Base-by-base conservation (phyloP, 495 filamentous ascomycete genomes). In the Glonium stellatum region DNA sequence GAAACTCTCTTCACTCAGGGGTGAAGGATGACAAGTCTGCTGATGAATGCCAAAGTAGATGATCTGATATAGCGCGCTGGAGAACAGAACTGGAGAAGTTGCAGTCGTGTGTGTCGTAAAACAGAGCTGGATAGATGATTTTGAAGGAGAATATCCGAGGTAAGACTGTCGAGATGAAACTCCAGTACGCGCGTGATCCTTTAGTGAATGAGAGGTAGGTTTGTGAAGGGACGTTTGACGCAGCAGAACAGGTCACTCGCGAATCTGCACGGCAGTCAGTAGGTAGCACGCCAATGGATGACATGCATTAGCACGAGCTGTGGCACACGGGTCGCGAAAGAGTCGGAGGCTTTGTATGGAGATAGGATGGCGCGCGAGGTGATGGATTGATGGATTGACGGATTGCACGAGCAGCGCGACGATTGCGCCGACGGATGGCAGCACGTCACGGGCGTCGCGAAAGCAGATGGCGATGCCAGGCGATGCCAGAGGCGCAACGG, bases 221-320 rank as follows among this genome's bases (percentile, higher is more conserved):
- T 55, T 41, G 27, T 51, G 42, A 46, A 55, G 41, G 27, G 54
- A 21, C 39, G 55, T 19, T 62, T 34, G 50, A 21, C 22, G 19
- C 31, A 50, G 41, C 22, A 52, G 27, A 58, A 47, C 34, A 54
- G 42, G 59, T 58, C 34, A 56, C 47, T 56, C 12, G 59, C 58
- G 60, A 63, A 67, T 62, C 61, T 64, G 52, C 44, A 48, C 41
- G 53, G 37, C 53, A 53, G 57, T 66, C 56, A 62, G 64, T 48
- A 47, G 41, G 58, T 62, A 4, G 48, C 53, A 60, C 57, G n/a
- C 27, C 44, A 34, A 39, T 18, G 21, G 41, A 57, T 64, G 57
- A 64, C 65, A 67, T 64, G 64, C 55, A 48, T 21, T 15, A 11
- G 54, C 18, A 52, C 25, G n/a, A 49, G 62, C 52, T 36, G 56